A percentile compares a stretch with the other conserved stretches of the same genome.
phyloP scores from a whole-genome alignment of 2,329 filamentous ascomycete genomes.

The Fusarium kyushuense region DNA sequence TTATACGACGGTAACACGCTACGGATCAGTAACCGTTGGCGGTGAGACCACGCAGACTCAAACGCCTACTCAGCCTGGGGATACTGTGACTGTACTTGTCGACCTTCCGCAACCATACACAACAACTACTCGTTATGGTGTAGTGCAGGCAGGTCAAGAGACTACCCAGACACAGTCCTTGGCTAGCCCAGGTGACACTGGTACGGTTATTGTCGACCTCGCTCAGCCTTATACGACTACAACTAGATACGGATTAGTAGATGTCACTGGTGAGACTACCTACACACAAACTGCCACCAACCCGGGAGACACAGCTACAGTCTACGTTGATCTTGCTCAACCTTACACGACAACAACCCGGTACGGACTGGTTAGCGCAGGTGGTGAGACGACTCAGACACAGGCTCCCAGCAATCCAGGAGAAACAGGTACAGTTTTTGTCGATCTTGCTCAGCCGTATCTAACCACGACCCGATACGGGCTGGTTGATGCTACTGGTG shows the following conservation, averaged over 20 bases:
- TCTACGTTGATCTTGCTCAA: not conserved
- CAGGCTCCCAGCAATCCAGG: not conserved
- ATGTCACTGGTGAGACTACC: not conserved
- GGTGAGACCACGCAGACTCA: not conserved
- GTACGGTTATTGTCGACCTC: not conserved
- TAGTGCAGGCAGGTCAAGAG: not conserved
- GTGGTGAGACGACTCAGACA: not conserved
- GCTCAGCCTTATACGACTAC: not conserved
- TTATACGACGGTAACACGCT: not conserved
- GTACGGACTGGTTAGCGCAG: not conserved
- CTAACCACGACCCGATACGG: not conserved
- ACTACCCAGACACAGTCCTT: not conserved
- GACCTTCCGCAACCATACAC: not conserved
- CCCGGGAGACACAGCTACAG: not conserved
- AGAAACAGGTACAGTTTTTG: not conserved
- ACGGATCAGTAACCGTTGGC: not conserved
- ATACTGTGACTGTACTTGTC: not conserved
- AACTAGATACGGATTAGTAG: not conserved
- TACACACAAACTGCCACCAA: not conserved
- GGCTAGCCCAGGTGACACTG: not conserved
- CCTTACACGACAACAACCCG: not conserved
- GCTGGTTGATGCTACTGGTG: not conserved
- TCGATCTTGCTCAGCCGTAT: slow-evolving; percentile 1
- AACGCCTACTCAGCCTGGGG: not conserved
- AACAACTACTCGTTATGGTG: not conserved